phyloP scores from a whole-genome alignment of 129 eudicot species.

The Arctium lappa region DNA sequence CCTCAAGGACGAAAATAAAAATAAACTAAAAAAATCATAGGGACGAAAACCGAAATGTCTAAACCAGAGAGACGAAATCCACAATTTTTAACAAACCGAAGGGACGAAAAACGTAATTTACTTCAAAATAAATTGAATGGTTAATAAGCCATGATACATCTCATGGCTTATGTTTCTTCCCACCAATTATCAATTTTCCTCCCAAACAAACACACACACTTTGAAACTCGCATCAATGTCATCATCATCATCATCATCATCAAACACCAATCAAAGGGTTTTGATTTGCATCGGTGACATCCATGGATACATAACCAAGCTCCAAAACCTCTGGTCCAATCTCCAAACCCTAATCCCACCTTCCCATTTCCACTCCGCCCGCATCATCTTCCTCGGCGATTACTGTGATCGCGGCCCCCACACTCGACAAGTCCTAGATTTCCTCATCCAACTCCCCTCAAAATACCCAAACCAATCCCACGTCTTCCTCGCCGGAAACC shows the following conservation, averaged over 20 bases:
- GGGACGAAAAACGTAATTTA: no score
- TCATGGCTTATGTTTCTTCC: not conserved
- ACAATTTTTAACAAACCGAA: no score
- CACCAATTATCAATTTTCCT: not conserved
- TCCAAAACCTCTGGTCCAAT: slow-evolving; percentile 38
- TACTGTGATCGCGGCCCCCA: slow-evolving; percentile 83
- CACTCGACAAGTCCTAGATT: slow-evolving; percentile 62
- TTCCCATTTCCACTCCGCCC: slow-evolving; percentile 16
- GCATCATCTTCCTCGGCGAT: slow-evolving; percentile 76
- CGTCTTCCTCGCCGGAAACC: slow-evolving; percentile 80
- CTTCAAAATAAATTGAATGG: not conserved
- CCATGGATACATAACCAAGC: slow-evolving; percentile 40
- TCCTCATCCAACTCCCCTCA: slow-evolving; percentile 57
- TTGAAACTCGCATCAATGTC: not conserved
- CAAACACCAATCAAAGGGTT: slow-evolving; percentile 6
- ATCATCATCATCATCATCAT: not conserved
- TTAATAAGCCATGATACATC: not conserved
- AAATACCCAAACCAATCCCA: slow-evolving; percentile 78
- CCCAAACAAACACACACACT: not conserved
- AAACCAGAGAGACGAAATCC: no score
- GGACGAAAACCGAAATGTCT: no score
- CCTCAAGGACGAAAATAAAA: no score
- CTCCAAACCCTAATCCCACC: slow-evolving; percentile 25
- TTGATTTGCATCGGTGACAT: slow-evolving; percentile 37
- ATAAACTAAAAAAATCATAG: no score